phyloP scores from a whole-genome alignment of 1,284 basidiomycete species.

The Sphaerobolus stellatus region DNA sequence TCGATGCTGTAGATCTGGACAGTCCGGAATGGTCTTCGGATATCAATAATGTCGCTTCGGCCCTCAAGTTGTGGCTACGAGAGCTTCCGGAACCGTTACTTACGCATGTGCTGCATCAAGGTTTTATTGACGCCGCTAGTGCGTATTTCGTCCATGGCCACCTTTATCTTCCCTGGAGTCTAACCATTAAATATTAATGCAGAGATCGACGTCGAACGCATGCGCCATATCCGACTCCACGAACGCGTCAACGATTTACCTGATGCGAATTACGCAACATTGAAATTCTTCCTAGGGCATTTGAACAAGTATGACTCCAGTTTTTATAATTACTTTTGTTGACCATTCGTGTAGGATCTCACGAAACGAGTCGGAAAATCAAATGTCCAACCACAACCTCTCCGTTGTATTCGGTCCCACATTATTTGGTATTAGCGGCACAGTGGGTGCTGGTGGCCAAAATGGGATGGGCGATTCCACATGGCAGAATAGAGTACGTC shows the following conservation, averaged over 20 bases:
- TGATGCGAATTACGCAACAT: slow-evolving; percentile 96
- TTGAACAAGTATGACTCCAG: slow-evolving; percentile 67
- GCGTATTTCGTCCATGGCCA: slow-evolving; percentile 34
- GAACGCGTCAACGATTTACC: slow-evolving; percentile 97
- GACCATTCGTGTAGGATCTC: slow-evolving; percentile 55
- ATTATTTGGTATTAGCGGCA: slow-evolving; percentile 57
- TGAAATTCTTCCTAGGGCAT: slow-evolving; percentile 96
- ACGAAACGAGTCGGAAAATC: slow-evolving; percentile 75
- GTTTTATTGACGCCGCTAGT: slow-evolving; percentile 96
- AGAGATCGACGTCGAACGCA: slow-evolving; percentile 92
- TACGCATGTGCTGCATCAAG: slow-evolving; percentile 81
- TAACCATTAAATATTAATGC: slow-evolving; percentile 11
- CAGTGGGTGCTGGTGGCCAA: slow-evolving; percentile 34
- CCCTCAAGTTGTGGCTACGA: slow-evolving; percentile 94
- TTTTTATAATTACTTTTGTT: slow-evolving; percentile 10
- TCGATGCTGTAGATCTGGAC: slow-evolving; percentile 83
- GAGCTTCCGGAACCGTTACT: slow-evolving; percentile 95
- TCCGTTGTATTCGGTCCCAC: slow-evolving; percentile 98
- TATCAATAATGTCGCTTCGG: slow-evolving; percentile 94
- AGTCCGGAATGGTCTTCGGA: slow-evolving; percentile 89
- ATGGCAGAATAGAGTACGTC: slow-evolving; percentile 62
- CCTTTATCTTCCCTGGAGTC: background rate
- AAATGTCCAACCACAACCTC: slow-evolving; percentile 93
- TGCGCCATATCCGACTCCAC: slow-evolving; percentile 93
- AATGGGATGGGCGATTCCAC: slow-evolving; percentile 55